Evolutionary conservation across 2,329 filamentous ascomycete species (phyloP).

Genomic region (Aspergillus quadricinctus): DNA sequence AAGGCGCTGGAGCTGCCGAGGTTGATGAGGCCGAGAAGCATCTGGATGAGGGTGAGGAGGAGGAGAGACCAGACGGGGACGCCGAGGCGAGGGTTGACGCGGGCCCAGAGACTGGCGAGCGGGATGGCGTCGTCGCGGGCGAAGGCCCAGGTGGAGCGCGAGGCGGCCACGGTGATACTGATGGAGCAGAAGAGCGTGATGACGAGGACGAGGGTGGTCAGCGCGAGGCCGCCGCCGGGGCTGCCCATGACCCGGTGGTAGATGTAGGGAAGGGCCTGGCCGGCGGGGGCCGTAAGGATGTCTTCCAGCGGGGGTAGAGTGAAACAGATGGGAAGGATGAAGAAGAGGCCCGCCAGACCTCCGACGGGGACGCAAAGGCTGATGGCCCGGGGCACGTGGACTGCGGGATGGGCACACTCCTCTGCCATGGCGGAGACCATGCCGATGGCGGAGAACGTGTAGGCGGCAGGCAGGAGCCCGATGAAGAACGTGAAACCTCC

Average conservation of each 20-base stretch:
- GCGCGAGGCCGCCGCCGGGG: conserved; percentile 44
- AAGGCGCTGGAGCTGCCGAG: conserved; percentile 47
- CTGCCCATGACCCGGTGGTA: conserved; percentile 48
- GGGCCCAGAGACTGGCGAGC: conserved; percentile 34
- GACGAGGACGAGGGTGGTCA: conserved; percentile 48
- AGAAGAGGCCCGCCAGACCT: conserved; percentile 52
- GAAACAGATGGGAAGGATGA: conserved; percentile 53
- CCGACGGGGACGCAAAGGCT: conserved; percentile 51
- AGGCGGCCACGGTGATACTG: conserved; percentile 50
- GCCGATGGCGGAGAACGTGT: conserved; percentile 57
- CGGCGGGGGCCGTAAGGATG: conserved; percentile 43
- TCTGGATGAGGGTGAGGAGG: conserved; percentile 44
- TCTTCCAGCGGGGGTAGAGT: conserved; percentile 46
- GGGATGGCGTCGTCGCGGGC: conserved; percentile 45
- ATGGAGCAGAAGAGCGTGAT: conserved; percentile 53
- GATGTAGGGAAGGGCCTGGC: conserved; percentile 50
- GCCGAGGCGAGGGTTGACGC: conserved; percentile 31
- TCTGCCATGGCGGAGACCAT: conserved; percentile 63
- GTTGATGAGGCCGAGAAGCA: conserved; percentile 49
- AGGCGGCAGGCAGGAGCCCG: conserved; percentile 56
- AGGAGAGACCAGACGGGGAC: conserved; percentile 42
- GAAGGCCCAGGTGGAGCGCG: conserved; percentile 45
- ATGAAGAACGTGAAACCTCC: conserved; percentile 60
- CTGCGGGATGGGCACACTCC: conserved; percentile 51
- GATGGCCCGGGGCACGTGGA: conserved; percentile 52